These are phyloP conservation scores for Aspergillus phoenicis DNA, from an alignment of 2,329 filamentous ascomycete genomes.

Conservation along the genomic window DNA sequence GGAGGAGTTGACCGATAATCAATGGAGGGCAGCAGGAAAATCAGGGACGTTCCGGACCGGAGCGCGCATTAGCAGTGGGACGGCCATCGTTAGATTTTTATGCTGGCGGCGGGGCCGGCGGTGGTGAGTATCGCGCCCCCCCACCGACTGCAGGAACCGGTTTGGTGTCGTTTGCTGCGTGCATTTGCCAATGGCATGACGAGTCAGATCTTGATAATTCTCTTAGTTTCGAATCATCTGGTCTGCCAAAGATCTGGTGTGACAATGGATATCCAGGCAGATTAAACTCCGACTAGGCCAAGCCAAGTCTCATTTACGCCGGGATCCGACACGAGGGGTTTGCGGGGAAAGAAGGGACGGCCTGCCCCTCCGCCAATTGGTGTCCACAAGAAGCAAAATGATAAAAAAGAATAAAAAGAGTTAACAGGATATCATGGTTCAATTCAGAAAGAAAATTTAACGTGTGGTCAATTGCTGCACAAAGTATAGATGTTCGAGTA, in stretches of 20 bases:
- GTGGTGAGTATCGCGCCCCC: not conserved
- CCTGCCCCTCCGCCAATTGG: too few species aligned
- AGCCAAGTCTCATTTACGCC: not conserved
- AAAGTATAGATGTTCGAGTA: not conserved
- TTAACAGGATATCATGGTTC: not conserved
- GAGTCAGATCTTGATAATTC: not conserved
- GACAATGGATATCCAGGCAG: not conserved
- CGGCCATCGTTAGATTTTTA: constrained; percentile 11
- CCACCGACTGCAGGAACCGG: constrained; percentile 1
- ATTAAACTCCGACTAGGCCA: not conserved
- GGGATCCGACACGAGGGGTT: not conserved
- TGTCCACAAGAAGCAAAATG: too few species aligned
- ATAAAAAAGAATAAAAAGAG: too few species aligned
- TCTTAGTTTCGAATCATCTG: not conserved
- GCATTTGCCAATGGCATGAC: too few species aligned
- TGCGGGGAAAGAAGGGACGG: not conserved
- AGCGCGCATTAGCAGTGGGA: constrained; percentile 8
- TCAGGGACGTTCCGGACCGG: constrained; percentile 12
- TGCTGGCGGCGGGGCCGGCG: constrained; percentile 6
- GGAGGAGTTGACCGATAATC: not conserved
- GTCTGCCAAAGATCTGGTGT: not conserved
- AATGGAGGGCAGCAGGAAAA: constrained; percentile 6
- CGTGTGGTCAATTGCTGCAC: too few species aligned
- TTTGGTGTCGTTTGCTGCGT: not conserved
- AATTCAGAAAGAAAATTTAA: not conserved